Conservation (phyloP, 2,329 filamentous ascomycete genomes). For the Aspergillus sp. region DNA sequence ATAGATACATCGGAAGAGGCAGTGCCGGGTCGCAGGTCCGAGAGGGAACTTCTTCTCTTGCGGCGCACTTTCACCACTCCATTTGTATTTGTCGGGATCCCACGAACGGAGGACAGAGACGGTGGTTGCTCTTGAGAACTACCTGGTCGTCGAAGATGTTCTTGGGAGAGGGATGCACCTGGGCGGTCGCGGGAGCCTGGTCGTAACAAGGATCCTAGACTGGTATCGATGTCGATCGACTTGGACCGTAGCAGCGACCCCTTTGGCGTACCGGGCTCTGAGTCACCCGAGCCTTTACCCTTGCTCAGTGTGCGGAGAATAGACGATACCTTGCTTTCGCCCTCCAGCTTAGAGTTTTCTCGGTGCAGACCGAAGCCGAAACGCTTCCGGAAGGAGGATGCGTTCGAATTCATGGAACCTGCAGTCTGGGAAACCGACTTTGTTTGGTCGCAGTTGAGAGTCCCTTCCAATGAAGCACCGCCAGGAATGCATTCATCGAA, state of each 20-base stretch:
- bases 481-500: constrained; percentile 66
- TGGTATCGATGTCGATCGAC: constrained; percentile 71
- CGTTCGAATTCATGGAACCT: constrained; percentile 80
- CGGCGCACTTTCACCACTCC: constrained; percentile 55
- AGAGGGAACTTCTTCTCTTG: constrained; percentile 88
- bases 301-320: constrained; percentile 91
- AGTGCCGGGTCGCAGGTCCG: constrained; percentile 75
- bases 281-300: constrained; percentile 62
- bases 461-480: constrained; percentile 47
- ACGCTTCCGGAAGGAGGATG: constrained; percentile 79
- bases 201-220: constrained; percentile 49
- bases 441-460: constrained; percentile 56
- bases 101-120: constrained; percentile 54
- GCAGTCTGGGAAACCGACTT: constrained; percentile 64
- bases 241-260: constrained; percentile 68
- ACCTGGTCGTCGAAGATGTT: constrained; percentile 45
- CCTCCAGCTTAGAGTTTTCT: constrained; percentile 74
- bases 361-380: constrained; percentile 79
- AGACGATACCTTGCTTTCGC: constrained; percentile 69
- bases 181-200: constrained; percentile 60
- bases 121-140: constrained; percentile 52
- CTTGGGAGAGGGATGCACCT: constrained; percentile 52
- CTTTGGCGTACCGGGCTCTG: constrained; percentile 70
- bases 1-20: constrained; percentile 55
- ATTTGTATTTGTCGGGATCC: constrained; percentile 50